phyloP scores from a whole-genome alignment of 805 yeast species.

The Cyberlindnera amylophila region DNA sequence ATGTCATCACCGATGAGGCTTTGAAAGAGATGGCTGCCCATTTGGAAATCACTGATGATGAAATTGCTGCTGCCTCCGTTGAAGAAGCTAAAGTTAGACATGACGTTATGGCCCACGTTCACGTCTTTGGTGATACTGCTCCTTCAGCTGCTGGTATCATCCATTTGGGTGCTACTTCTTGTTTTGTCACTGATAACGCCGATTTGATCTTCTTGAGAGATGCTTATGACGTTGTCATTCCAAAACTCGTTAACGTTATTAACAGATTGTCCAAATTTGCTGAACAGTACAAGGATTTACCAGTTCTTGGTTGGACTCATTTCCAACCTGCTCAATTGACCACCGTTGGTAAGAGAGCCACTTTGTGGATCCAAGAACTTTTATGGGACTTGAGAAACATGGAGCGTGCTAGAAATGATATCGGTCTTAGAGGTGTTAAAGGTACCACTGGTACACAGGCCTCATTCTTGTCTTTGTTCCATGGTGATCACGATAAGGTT shows the following conservation, averaged over 20 bases:
- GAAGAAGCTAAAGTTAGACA: constrained; percentile 98
- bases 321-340: constrained; percentile 99
- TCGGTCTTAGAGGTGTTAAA: constrained; percentile 96
- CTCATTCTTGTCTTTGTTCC: constrained; percentile 90
- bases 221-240: constrained; percentile 89
- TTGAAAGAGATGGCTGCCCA: constrained; percentile 78
- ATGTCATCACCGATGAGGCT: constrained; percentile 85
- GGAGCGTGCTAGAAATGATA: constrained; percentile 91
- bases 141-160: constrained; percentile 98
- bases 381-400: constrained; percentile 97
- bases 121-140: constrained; percentile 85
- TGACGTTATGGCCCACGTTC: constrained; percentile 99
- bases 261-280: constrained; percentile 88
- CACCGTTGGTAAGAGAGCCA: constrained; percentile 97
- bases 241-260: constrained; percentile 93
- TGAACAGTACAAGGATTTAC: constrained; percentile 86
- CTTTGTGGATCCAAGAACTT: constrained; percentile 95
- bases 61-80: constrained; percentile 79
- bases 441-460: constrained; percentile 99
- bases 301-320: constrained; percentile 98
- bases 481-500: constrained; percentile 95
- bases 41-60: constrained; percentile 85
- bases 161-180: constrained; percentile 97
- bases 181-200: constrained; percentile 97
- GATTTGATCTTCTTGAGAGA: constrained; percentile 95